Conservation (phyloP, 345 rosid genomes). For the Acer negundo region DNA sequence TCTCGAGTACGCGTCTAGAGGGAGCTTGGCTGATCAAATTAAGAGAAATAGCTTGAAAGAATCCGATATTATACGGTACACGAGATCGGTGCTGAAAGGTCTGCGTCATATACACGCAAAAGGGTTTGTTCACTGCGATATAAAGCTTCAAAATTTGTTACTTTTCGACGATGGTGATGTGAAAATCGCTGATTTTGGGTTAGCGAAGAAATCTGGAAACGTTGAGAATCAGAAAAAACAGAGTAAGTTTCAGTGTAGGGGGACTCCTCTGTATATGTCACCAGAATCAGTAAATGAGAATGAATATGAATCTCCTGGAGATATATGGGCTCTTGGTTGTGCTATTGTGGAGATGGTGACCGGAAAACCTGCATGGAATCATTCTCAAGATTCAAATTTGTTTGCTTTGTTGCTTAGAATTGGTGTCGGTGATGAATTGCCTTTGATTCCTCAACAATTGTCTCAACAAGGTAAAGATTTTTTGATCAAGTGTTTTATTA, state of each 20-base stretch:
- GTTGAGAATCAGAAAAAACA: constrained; percentile 4
- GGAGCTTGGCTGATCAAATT: constrained; percentile 51
- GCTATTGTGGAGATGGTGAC: constrained; percentile 73
- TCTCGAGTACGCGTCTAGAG: constrained; percentile 73
- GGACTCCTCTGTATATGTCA: constrained; percentile 78
- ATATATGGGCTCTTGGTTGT: constrained; percentile 91
- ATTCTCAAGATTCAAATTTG: constrained; percentile 30
- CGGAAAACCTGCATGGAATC: constrained; percentile 65
- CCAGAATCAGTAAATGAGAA: constrained; percentile 68
- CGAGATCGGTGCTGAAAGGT: constrained; percentile 58
- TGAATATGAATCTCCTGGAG: constrained; percentile 68
- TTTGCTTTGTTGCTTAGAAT: constrained; percentile 53
- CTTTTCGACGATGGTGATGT: constrained; percentile 44
- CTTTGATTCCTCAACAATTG: constrained; percentile 53
- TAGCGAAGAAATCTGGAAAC: constrained; percentile 49
- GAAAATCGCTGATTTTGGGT: constrained; percentile 79
- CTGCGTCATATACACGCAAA: constrained; percentile 53
- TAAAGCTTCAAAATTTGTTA: constrained; percentile 61
- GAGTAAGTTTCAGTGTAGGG: constrained; percentile 43
- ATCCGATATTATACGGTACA: constrained; percentile 47
- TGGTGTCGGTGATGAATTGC: constrained; percentile 57
- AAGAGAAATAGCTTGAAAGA: constrained; percentile 46
- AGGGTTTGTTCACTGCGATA: constrained; percentile 76
- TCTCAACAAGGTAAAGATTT: constrained; percentile 79
- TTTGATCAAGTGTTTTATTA: constrained; percentile 57